phyloP scores from a whole-genome alignment of 768 basidiomycete genomes.

The Suillus weaverae region DNA sequence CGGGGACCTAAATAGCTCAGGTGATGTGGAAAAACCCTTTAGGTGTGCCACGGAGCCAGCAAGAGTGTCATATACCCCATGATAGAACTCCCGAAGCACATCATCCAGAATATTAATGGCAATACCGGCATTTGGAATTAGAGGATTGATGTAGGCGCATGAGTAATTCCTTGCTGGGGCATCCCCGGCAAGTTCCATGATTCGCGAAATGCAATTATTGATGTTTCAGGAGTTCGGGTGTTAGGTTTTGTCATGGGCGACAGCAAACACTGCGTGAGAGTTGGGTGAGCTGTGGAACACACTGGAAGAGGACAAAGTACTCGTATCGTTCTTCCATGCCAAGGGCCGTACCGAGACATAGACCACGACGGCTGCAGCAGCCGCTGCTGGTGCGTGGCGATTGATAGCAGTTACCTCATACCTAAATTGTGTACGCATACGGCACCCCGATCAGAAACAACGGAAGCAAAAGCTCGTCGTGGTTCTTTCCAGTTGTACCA shows the following conservation, averaged over 20 bases:
- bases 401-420: background rate
- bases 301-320: conserved; percentile 2
- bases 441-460: background rate
- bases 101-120: conserved; percentile 2
- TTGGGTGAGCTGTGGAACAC: background rate
- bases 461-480: background rate
- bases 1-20: conserved; percentile 3
- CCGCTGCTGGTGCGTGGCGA: background rate
- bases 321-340: conserved; percentile 3
- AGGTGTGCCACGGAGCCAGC: conserved; percentile 3
- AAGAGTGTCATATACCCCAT: background rate
- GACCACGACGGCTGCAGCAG: background rate
- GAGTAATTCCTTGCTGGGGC: background rate
- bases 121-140: background rate
- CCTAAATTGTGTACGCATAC: background rate
- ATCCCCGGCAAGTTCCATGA: conserved; percentile 1
- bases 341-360: background rate
- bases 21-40: conserved; percentile 12
- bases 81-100: background rate
- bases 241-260: conserved; percentile 1
- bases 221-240: background rate
- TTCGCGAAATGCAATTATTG: background rate
- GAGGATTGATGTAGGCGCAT: background rate
- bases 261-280: background rate
- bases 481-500: background rate